Evolutionary conservation across 805 yeast genomes (phyloP).

Genomic region (Yamadazyma akitaensis): DNA sequence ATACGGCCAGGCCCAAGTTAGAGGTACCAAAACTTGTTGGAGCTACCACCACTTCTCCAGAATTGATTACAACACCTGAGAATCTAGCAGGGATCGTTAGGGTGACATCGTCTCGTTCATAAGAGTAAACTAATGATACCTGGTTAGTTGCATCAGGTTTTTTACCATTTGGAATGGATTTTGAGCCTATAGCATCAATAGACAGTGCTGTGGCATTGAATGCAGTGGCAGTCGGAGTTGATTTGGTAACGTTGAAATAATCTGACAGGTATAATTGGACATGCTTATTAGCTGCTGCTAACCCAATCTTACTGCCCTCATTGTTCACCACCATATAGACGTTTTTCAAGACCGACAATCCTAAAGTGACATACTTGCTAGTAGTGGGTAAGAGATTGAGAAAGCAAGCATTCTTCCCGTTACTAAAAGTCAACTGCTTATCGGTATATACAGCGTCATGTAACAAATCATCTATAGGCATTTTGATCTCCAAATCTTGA

Average conservation of each 20-base stretch:
- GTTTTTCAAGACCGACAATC: constrained; percentile 53
- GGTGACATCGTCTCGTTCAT: constrained; percentile 3
- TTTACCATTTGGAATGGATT: constrained; percentile 13
- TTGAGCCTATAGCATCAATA: constrained; percentile 8
- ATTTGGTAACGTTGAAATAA: constrained; percentile 4
- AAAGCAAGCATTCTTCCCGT: constrained; percentile 57
- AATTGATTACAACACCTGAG: constrained; percentile 18
- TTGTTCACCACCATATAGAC: constrained; percentile 63
- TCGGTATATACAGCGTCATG: constrained; percentile 34
- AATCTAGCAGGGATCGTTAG: constrained; percentile 14
- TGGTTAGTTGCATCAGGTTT: background rate
- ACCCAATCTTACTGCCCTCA: constrained; percentile 52
- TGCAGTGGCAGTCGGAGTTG: background rate
- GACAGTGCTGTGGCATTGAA: background rate
- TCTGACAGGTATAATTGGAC: constrained; percentile 11
- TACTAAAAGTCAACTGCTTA: constrained; percentile 42
- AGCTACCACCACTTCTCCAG: constrained; percentile 27
- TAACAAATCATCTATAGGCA: constrained; percentile 50
- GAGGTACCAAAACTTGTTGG: background rate
- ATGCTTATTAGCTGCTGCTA: constrained; percentile 46
- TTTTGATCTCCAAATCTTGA: constrained; percentile 47
- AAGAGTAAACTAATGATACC: constrained; percentile 7
- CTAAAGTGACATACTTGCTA: constrained; percentile 52
- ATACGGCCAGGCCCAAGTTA: background rate
- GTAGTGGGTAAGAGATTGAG: constrained; percentile 50